Percentiles rank a stretch among this genome's conserved stretches.
phyloP scores from a whole-genome alignment of 352 stramenopile genomes.

The Phytopythium mirpurense region DNA sequence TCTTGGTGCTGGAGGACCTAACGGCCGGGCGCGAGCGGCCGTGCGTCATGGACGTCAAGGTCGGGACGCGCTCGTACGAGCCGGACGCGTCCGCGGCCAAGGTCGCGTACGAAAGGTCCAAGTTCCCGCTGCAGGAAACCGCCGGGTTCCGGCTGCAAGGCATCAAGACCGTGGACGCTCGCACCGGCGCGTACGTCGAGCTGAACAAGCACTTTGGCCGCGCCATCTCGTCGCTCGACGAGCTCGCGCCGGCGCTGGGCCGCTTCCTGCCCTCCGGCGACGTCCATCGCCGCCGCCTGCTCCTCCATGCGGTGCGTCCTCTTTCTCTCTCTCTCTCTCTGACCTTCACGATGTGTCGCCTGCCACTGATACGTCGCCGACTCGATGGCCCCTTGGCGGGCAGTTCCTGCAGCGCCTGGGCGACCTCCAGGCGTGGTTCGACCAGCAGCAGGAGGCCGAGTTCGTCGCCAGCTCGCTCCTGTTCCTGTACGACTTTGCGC shows the following conservation, averaged over 20 bases:
- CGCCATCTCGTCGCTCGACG: conserved; percentile 38
- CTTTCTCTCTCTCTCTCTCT: too few species aligned
- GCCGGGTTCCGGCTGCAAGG: conserved; percentile 94
- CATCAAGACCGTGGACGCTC: conserved; percentile 84
- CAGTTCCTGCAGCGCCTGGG: conserved; percentile 71
- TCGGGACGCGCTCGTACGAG: conserved; percentile 94
- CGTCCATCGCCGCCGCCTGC: conserved; percentile 14
- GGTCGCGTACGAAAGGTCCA: conserved; percentile 84
- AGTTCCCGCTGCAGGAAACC: conserved; percentile 90
- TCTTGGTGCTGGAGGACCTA: conserved; percentile 89
- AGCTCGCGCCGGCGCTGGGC: conserved; percentile 62
- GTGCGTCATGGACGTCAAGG: conserved; percentile 97
- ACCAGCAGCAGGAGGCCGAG: conserved; percentile 67
- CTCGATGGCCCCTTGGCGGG: too few species aligned
- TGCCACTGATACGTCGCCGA: too few species aligned
- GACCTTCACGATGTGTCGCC: too few species aligned
- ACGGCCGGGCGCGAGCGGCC: conserved; percentile 77
- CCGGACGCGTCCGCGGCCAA: conserved; percentile 85
- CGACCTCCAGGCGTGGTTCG: conserved; percentile 65
- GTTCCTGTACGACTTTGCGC: conserved; percentile 86
- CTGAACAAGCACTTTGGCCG: conserved; percentile 89
- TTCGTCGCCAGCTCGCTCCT: conserved; percentile 96
- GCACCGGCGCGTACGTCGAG: conserved; percentile 51
- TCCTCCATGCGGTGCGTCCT: conserved; percentile 42
- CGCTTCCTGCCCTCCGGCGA: conserved; percentile 70